These are phyloP conservation scores for Penicillium sp. DNA, from an alignment of 2,329 filamentous ascomycete genomes.

Conservation along the genomic window DNA sequence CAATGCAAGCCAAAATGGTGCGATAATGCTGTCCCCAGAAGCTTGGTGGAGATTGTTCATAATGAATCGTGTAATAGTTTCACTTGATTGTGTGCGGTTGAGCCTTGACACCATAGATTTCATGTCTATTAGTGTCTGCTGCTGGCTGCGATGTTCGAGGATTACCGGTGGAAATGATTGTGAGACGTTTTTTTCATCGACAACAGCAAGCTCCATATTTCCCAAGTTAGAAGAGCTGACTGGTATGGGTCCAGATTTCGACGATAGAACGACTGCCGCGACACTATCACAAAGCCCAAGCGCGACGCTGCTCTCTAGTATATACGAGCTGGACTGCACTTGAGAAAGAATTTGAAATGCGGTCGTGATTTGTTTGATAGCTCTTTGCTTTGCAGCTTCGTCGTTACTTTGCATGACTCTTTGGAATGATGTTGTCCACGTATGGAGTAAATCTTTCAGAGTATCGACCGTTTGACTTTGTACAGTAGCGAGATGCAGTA, in stretches of 20 bases:
- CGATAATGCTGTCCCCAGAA: constrained; percentile 57
- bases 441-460: constrained; percentile 68
- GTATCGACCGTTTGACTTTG: constrained; percentile 60
- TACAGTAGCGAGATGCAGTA: constrained; percentile 61
- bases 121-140: constrained; percentile 59
- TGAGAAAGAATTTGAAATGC: constrained; percentile 64
- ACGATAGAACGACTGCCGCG: constrained; percentile 42
- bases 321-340: constrained; percentile 61
- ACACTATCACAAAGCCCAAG: constrained; percentile 72
- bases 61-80: constrained; percentile 60
- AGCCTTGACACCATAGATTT: constrained; percentile 57
- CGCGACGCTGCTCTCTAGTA: constrained; percentile 64
- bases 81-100: constrained; percentile 39
- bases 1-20: constrained; percentile 76
- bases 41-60: constrained; percentile 60
- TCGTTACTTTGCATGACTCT: constrained; percentile 80
- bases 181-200: constrained; percentile 21
- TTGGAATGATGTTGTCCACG: constrained; percentile 77
- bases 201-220: constrained; percentile 25
- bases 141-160: constrained; percentile 63
- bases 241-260: constrained; percentile 26
- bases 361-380: constrained; percentile 71
- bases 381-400: constrained; percentile 68
- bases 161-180: constrained; percentile 58
- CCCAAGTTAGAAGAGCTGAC: constrained; percentile 20